These are phyloP conservation scores for Torulaspora quercuum DNA, from an alignment of 805 yeast species.

Conservation along the genomic window DNA sequence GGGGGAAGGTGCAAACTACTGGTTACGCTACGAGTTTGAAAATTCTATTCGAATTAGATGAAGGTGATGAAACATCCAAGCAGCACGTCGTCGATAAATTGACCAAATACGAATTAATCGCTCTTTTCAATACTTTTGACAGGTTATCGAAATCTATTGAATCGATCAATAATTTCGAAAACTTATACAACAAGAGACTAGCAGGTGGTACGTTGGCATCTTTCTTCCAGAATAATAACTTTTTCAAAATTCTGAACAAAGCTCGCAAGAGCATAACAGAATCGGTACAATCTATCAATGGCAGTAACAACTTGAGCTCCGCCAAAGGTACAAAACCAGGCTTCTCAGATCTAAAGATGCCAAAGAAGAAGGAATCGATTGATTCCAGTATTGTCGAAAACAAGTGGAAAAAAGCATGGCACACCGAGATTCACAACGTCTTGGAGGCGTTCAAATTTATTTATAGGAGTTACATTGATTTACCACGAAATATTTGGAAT, in stretches of 20 bases:
- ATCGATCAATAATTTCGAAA: constrained; percentile 69
- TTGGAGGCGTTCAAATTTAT: constrained; percentile 62
- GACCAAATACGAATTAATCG: constrained; percentile 80
- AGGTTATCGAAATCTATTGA: constrained; percentile 80
- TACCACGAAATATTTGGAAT: constrained; percentile 63
- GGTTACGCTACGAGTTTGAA: constrained; percentile 98
- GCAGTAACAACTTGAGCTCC: constrained; percentile 11
- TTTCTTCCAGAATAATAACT: constrained; percentile 33
- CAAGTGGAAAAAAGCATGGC: constrained; percentile 44
- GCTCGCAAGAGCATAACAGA: constrained; percentile 28
- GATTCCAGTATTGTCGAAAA: constrained; percentile 8
- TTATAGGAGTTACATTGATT: constrained; percentile 56
- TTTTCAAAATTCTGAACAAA: constrained; percentile 30
- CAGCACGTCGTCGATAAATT: constrained; percentile 54
- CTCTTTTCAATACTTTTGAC: constrained; percentile 88
- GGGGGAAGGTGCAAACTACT: constrained; percentile 97
- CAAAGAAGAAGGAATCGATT: constrained; percentile 15
- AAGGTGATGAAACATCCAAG: constrained; percentile 41
- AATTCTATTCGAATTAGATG: constrained; percentile 71
- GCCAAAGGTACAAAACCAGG: constrained; percentile 5
- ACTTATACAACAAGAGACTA: constrained; percentile 43
- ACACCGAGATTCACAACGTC: constrained; percentile 50
- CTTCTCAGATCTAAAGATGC: constrained; percentile 32
- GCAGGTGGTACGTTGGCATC: constrained; percentile 23
- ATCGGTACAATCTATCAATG: constrained; percentile 18